phyloP scores from a whole-genome alignment of 176 grass and related monocot species.

The Lolium perenne region DNA sequence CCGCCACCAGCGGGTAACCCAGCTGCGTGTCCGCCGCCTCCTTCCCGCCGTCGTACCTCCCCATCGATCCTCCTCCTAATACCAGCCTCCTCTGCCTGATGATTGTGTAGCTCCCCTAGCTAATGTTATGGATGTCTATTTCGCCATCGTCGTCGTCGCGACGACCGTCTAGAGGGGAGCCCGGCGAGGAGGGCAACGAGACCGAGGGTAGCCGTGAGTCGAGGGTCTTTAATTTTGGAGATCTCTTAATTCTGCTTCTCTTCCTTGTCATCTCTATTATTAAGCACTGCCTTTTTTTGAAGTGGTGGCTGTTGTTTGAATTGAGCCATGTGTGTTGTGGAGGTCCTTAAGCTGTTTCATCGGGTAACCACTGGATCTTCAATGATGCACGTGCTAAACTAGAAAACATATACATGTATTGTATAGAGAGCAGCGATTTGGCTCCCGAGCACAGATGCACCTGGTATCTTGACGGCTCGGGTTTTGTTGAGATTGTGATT shows the following conservation, averaged over 20 bases:
- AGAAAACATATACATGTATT: no score
- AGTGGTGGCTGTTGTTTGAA: conserved; percentile 1
- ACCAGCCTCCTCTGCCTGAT: not conserved
- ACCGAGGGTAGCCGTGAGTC: not conserved
- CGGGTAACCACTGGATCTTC: conserved; percentile 17
- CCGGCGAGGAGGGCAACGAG: conserved; percentile 13
- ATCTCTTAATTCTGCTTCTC: not conserved
- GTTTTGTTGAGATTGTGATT: no score
- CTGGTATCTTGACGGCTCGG: no score
- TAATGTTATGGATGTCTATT: not conserved
- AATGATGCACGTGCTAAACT: not conserved
- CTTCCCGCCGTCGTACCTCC: conserved; percentile 46
- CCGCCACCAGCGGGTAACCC: conserved; percentile 62
- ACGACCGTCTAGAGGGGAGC: not conserved
- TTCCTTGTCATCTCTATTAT: conserved; percentile 12
- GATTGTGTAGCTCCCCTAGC: not conserved
- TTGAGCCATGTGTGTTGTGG: conserved; percentile 11
- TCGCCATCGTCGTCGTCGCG: not conserved
- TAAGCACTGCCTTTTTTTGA: conserved; percentile 38
- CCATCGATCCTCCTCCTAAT: conserved; percentile 43
- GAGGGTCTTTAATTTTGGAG: not conserved
- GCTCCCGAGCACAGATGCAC: no score
- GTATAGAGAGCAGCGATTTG: no score
- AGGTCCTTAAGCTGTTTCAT: conserved; percentile 1
- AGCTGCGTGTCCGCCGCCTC: not conserved